Conservation (phyloP, 257 asterid species). For the Solanum gracilifrons region DNA sequence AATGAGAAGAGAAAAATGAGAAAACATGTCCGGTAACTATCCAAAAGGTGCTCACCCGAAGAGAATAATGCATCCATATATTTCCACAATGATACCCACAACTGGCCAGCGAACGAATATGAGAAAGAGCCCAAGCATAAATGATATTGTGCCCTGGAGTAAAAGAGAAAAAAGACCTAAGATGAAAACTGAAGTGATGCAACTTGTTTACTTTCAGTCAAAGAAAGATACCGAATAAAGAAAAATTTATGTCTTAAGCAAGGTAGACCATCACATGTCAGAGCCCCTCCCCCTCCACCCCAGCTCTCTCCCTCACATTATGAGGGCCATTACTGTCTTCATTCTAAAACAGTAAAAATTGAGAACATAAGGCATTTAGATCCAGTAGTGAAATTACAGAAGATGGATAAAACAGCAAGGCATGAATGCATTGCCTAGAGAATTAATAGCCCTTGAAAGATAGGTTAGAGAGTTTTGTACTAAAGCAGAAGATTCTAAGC, state of each 20-base stretch:
- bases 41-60: constrained; percentile 38
- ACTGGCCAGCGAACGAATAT: constrained; percentile 83
- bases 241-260: not conserved
- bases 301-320: not conserved
- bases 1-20: not conserved
- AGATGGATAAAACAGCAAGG: not conserved
- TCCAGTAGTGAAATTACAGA: not conserved
- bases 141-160: constrained; percentile 54
- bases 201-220: not conserved
- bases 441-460: not conserved
- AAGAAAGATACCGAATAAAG: not conserved
- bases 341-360: not conserved
- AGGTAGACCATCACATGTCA: not conserved
- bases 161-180: not conserved
- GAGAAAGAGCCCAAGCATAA: constrained; percentile 64
- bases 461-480: not conserved
- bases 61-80: constrained; percentile 59
- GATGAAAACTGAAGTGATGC: not conserved
- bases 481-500: not conserved
- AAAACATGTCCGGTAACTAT: not conserved
- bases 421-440: not conserved
- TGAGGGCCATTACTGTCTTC: not conserved
- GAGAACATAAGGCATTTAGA: not conserved
- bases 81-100: constrained; percentile 54
- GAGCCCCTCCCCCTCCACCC: not conserved